Evolutionary conservation across 2,329 filamentous ascomycete species (phyloP).

Genomic region (Diaporthe helianthi): DNA sequence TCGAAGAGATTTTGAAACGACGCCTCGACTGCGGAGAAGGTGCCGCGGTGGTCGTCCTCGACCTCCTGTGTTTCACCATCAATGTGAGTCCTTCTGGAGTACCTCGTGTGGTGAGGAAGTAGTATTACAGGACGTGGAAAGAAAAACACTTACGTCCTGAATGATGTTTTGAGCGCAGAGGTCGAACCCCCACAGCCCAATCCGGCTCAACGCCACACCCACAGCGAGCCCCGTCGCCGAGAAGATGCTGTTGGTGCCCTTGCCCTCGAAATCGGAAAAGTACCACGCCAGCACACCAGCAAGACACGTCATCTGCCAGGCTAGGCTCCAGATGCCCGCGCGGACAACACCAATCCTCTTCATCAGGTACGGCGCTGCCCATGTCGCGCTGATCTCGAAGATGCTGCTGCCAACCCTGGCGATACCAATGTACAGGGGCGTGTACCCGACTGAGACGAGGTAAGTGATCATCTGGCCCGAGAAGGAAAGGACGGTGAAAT

Average conservation of each 20-base stretch:
- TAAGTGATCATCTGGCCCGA: slow-evolving; percentile 71
- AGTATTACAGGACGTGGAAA: too few species aligned
- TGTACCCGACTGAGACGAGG: slow-evolving; percentile 61
- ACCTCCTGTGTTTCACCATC: slow-evolving; percentile 54
- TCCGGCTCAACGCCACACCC: slow-evolving; percentile 61
- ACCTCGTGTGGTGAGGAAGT: background rate
- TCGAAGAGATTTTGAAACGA: slow-evolving; percentile 75
- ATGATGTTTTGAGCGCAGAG: slow-evolving; percentile 66
- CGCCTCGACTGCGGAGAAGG: slow-evolving; percentile 73
- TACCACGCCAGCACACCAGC: slow-evolving; percentile 53
- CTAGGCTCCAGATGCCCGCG: slow-evolving; percentile 74
- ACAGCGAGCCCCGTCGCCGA: slow-evolving; percentile 57
- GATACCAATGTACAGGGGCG: slow-evolving; percentile 57
- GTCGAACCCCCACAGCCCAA: slow-evolving; percentile 69
- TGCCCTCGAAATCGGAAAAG: slow-evolving; percentile 40
- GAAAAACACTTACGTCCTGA: slow-evolving; percentile 58
- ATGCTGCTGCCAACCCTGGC: slow-evolving; percentile 59
- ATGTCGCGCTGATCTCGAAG: slow-evolving; percentile 68
- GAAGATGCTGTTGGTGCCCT: slow-evolving; percentile 40
- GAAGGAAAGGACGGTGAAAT: slow-evolving; percentile 67
- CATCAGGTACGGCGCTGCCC: slow-evolving; percentile 64
- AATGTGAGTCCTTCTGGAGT: background rate
- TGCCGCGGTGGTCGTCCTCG: slow-evolving; percentile 62
- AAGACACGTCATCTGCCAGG: slow-evolving; percentile 69
- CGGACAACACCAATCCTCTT: slow-evolving; percentile 62